Base-by-base conservation (phyloP, 106 monocot species). In the Dioscorea alata region DNA sequence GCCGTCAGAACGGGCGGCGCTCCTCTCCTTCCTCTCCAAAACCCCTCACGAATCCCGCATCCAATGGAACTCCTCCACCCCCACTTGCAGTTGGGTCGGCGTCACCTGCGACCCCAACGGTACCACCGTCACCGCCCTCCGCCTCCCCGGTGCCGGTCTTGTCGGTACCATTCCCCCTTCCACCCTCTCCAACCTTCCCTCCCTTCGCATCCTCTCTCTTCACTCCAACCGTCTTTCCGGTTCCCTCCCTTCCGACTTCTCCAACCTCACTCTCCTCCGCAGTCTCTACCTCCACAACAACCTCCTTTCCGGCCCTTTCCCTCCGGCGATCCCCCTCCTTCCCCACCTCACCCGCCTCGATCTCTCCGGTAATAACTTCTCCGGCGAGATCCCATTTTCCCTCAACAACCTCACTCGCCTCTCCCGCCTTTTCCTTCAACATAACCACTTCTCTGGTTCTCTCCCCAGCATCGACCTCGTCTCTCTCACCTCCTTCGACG, bases 281-380 rank as follows among this genome's bases (percentile, higher is more conserved):
- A 31, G 63, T 12, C 51, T 81, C n/a, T 75, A 75, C 66, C 66
- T 81, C 17, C 80, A 81, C 61, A 19, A 25, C n/a, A 81, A 81
- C 67, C 70, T 54, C 59, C 23, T 59, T 23, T 59, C 59, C n/a
- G 59, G 59, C 12, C 33, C 16, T 22, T 75, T 96, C 57, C 90
- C 88, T 0, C 7, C 77, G 6, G 50, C n/a, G 13, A 18, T 91
- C 25, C 48, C 32, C 49, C 20, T 48, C 7, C 77, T 86, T 23
- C 49, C 53, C 21, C 49, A 78, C 23, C 79, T 96, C 61, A 21
- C 49, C 22, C 74, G 82, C 48, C 74, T 91, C 52, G 84, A 91
- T 71, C 77, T 96, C 33, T 95, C 94, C 4, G 49, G 52, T 68
- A 95, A 95, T 74, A 57, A 59, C 22, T 70, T 95, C 54, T 74